phyloP scores from a whole-genome alignment of 2,329 filamentous ascomycete genomes.

The Saccharata proteae region DNA sequence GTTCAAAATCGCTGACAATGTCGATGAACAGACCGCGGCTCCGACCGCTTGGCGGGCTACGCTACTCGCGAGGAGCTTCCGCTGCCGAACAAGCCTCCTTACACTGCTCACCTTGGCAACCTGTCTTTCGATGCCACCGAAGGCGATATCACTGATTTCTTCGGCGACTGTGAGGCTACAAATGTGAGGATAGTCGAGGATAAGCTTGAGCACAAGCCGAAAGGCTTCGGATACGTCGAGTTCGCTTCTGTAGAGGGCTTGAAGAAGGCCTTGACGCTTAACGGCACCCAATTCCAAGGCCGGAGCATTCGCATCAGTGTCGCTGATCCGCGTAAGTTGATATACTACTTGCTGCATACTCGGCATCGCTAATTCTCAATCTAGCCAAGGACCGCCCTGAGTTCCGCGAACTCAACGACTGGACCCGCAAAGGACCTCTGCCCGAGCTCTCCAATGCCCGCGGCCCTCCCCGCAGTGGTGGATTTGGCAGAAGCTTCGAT shows the following conservation, averaged over 20 bases:
- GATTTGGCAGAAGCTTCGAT: slow-evolving; percentile 40
- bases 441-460: slow-evolving; percentile 55
- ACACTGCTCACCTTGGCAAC: slow-evolving; percentile 91
- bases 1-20: neutral
- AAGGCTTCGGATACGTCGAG: slow-evolving; percentile 97
- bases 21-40: slow-evolving; percentile 9
- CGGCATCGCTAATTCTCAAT: slow-evolving; percentile 28
- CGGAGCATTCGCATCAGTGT: slow-evolving; percentile 88
- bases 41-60: slow-evolving; percentile 31
- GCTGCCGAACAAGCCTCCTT: slow-evolving; percentile 84
- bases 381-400: slow-evolving; percentile 80
- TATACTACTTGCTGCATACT: neutral
- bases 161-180: slow-evolving; percentile 70
- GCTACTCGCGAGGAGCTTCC: slow-evolving; percentile 64
- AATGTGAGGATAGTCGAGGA: slow-evolving; percentile 96
- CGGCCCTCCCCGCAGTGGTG: slow-evolving; percentile 34
- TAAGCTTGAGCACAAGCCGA: slow-evolving; percentile 82
- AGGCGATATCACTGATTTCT: slow-evolving; percentile 75
- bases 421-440: slow-evolving; percentile 86
- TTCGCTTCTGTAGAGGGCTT: slow-evolving; percentile 79
- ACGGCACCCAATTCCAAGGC: slow-evolving; percentile 72
- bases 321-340: slow-evolving; percentile 86
- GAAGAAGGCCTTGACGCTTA: slow-evolving; percentile 77
- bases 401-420: slow-evolving; percentile 71
- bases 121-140: slow-evolving; percentile 87